Base-by-base conservation (phyloP, 257 asterid species). In the Mitragyna speciosa region DNA sequence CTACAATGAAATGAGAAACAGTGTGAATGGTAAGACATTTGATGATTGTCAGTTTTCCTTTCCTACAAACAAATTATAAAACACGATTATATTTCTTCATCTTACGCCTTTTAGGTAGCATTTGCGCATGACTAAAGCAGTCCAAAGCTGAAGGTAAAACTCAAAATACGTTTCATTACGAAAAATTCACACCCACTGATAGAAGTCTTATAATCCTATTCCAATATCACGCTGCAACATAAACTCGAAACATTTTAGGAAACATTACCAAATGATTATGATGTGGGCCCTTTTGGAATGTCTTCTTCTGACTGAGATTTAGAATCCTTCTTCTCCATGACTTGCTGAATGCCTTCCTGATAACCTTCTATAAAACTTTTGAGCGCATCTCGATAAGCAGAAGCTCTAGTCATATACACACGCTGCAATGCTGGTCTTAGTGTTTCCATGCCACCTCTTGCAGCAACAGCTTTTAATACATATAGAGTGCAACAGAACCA, bases 361-460 rank as follows among this genome's bases (percentile, higher is more conserved):
- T 96, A 96, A 75, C 99, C 98, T 88, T 84, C 81, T n/a, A 96
- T 91, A 73, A 96, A 96, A 82, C 96, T 90, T 82, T 78, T 94
- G 22, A 96, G 94, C 48, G 95, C 97, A 88, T 94, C 98, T 81
- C 90, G 88, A 78, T 91, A 96, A 39, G 98, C 95, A 11, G 98
- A 90, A 64, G 96, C 98, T 85, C 98, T 87, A 9, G 92, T 94
- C 98, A 96, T 91, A 87, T 96, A 96, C 70, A 96, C 93, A 11
- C 95, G 87, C 88, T 92, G 99, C 83, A 96, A 77, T 56, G 97
- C 97, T 8, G 97, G 98, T 85, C 92, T 88, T 63, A 92, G 87
- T 2, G 91, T 92, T 88, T 92, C 98, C 94, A 91, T 90, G 66
- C 99, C 98, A 11, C 99, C 99, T 73, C 91, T 84, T 65, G 97